Evolutionary conservation across 1,139 yeast species (phyloP).

Genomic region (Saccharomyces hybrid): DNA sequence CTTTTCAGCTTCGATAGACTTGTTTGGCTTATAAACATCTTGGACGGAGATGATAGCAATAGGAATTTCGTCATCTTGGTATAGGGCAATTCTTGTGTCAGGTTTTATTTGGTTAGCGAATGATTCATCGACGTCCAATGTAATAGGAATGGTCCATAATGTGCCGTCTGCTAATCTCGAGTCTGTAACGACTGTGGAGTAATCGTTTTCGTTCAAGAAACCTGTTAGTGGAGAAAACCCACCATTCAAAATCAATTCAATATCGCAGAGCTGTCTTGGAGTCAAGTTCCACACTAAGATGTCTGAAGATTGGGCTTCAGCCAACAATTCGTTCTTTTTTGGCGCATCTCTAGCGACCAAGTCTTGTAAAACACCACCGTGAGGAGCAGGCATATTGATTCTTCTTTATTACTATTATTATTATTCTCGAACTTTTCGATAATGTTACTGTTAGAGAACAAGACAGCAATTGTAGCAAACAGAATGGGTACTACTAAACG

Average conservation of each 20-base stretch:
- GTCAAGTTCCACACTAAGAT: constrained; percentile 45
- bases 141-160: constrained; percentile 90
- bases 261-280: constrained; percentile 86
- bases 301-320: constrained; percentile 43
- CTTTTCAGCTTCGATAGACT: constrained; percentile 66
- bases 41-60: constrained; percentile 74
- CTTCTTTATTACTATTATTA: neutral
- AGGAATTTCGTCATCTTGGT: constrained; percentile 76
- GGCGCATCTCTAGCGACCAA: constrained; percentile 72
- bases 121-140: constrained; percentile 61
- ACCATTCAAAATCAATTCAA: constrained; percentile 85
- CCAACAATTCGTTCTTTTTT: constrained; percentile 46
- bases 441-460: neutral
- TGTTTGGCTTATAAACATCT: constrained; percentile 77
- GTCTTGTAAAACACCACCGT: constrained; percentile 86
- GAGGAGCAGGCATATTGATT: constrained; percentile 64
- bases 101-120: constrained; percentile 43
- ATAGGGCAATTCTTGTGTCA: constrained; percentile 63
- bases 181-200: constrained; percentile 67
- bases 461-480: neutral
- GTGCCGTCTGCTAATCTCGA: constrained; percentile 71
- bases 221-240: constrained; percentile 93
- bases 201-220: constrained; percentile 74
- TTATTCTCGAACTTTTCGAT: neutral
- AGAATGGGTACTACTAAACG: neutral